A percentile compares a stretch with the other conserved stretches of the same genome.
Evolutionary conservation across 1,139 yeast genomes (phyloP).

Genomic region (Geotrichum carabidarum): DNA sequence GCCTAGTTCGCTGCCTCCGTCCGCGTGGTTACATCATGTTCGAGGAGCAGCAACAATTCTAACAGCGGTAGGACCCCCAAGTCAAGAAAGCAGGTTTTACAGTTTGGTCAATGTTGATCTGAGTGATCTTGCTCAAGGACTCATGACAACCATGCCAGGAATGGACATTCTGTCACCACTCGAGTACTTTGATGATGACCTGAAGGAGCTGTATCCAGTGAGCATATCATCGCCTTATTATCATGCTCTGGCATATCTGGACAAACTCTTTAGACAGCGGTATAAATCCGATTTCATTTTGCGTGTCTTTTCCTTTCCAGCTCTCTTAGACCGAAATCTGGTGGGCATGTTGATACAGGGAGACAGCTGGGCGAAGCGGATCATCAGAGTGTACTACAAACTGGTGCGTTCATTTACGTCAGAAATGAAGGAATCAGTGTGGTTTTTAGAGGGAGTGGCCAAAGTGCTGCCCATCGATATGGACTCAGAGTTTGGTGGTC

Average conservation of each 20-base stretch:
- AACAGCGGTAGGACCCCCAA: slow-evolving; percentile 91
- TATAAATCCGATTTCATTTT: slow-evolving; percentile 80
- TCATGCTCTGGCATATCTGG: slow-evolving; percentile 78
- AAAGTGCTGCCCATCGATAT: slow-evolving; percentile 53
- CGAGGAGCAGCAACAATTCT: slow-evolving; percentile 94
- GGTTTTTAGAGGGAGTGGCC: slow-evolving; percentile 92
- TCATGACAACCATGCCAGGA: slow-evolving; percentile 11
- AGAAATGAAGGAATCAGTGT: slow-evolving; percentile 81
- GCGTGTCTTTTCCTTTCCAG: slow-evolving; percentile 90
- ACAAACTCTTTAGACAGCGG: slow-evolving; percentile 71
- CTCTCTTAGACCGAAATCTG: slow-evolving; percentile 74
- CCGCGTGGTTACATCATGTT: slow-evolving; percentile 95
- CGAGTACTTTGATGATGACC: slow-evolving; percentile 81
- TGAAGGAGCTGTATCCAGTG: slow-evolving; percentile 81
- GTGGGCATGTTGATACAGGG: slow-evolving; percentile 74
- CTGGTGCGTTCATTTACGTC: slow-evolving; percentile 73
- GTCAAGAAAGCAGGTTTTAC: slow-evolving; percentile 49
- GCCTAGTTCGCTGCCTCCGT: slow-evolving; percentile 63
- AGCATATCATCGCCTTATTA: slow-evolving; percentile 77
- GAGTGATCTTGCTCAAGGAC: slow-evolving; percentile 52
- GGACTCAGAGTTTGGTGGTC: slow-evolving; percentile 38
- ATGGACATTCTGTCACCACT: slow-evolving; percentile 39
- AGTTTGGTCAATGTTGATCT: slow-evolving; percentile 53
- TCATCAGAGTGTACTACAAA: slow-evolving; percentile 83
- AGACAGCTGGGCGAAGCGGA: slow-evolving; percentile 80